These are phyloP conservation scores for Quercus alba DNA, from an alignment of 306 rosid species.

Conservation along the genomic window DNA sequence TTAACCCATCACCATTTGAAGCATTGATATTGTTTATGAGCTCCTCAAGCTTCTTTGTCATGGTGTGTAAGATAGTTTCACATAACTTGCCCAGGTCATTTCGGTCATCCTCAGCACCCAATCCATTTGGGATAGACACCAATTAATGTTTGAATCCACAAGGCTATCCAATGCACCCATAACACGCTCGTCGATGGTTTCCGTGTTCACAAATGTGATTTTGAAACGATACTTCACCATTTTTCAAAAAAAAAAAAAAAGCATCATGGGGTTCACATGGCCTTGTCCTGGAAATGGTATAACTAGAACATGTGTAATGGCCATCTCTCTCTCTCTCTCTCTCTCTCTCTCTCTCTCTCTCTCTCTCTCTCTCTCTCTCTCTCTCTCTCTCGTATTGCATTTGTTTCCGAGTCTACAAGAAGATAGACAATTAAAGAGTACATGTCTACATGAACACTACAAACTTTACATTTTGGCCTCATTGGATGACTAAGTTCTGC, in stretches of 20 bases:
- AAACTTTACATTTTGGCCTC: too few species aligned
- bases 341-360: too few species aligned
- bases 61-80: conserved; percentile 3
- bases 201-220: conserved; percentile 40
- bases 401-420: too few species aligned
- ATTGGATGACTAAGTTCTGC: too few species aligned
- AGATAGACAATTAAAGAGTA: too few species aligned
- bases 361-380: neutral
- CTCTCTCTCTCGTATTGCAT: too few species aligned
- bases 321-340: conserved; percentile 18
- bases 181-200: conserved; percentile 19
- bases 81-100: neutral
- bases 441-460: too few species aligned
- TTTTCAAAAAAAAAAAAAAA: conserved; percentile 16
- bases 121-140: conserved; percentile 28
- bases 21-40: conserved; percentile 26
- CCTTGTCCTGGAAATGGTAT: conserved; percentile 38
- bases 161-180: neutral
- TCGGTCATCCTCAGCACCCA: conserved; percentile 36
- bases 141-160: neutral
- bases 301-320: conserved; percentile 29
- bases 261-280: conserved; percentile 42
- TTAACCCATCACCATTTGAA: neutral
- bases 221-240: conserved; percentile 36
- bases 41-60: conserved; percentile 44